A percentile compares a stretch with the other conserved stretches of the same genome.
Conservation (phyloP, 2,329 filamentous ascomycete species). For the Raffaelea deltoideospora region DNA sequence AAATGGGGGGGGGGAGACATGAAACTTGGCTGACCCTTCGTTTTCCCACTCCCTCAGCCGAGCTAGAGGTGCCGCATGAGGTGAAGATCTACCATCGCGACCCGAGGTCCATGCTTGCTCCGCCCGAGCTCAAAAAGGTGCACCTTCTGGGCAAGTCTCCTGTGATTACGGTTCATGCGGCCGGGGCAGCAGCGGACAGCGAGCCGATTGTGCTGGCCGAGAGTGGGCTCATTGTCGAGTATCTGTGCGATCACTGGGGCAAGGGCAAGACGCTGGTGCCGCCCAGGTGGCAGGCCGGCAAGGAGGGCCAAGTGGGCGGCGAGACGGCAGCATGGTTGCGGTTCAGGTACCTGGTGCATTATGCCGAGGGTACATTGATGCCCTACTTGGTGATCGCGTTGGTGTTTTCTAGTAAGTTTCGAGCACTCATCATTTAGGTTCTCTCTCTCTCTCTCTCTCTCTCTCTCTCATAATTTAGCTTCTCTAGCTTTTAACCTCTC, state of each 20-base stretch:
- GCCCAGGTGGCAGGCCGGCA: slow-evolving; percentile 38
- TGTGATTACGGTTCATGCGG: slow-evolving; percentile 47
- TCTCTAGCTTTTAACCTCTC: background rate
- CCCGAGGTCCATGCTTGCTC: slow-evolving; percentile 43
- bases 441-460: no score
- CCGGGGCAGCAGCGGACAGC: slow-evolving; percentile 10
- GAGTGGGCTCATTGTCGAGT: slow-evolving; percentile 68
- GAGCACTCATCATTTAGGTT: no score
- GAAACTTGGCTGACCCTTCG: background rate
- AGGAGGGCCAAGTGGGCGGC: slow-evolving; percentile 39
- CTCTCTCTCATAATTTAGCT: no score
- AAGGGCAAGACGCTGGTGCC: slow-evolving; percentile 33
- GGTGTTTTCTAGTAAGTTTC: slow-evolving; percentile 34
- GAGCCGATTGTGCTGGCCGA: slow-evolving; percentile 57
- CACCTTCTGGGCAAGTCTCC: slow-evolving; percentile 84
- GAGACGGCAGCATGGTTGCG: slow-evolving; percentile 47
- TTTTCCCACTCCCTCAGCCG: no score
- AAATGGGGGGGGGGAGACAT: no score
- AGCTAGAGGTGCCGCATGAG: slow-evolving; percentile 65
- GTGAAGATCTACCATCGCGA: slow-evolving; percentile 64
- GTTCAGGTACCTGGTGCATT: slow-evolving; percentile 62
- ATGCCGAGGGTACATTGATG: slow-evolving; percentile 75
- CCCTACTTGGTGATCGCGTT: slow-evolving; percentile 49
- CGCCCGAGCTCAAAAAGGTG: slow-evolving; percentile 57
- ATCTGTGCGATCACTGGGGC: slow-evolving; percentile 53